Conservation (phyloP, 768 basidiomycete genomes). For the Lactarius hatsudake region DNA sequence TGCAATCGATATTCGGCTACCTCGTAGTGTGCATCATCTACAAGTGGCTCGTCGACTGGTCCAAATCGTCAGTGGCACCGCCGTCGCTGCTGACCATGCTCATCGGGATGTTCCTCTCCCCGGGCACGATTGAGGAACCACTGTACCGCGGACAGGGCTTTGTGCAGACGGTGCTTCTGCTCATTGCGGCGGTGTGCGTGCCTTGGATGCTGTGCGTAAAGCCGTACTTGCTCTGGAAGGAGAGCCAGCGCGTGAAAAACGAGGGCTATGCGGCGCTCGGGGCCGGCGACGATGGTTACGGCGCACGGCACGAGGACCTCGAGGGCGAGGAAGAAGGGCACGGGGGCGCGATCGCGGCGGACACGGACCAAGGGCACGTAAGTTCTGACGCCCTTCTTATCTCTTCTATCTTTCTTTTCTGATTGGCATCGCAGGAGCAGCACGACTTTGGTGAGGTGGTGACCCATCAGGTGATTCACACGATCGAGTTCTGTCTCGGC, state of each 20-base stretch:
- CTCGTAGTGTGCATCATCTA: slow-evolving; percentile 91
- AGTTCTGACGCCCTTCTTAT: slow-evolving; percentile 35
- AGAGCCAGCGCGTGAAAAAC: slow-evolving; percentile 76
- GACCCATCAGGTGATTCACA: slow-evolving; percentile 97
- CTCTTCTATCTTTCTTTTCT: slow-evolving; percentile 11
- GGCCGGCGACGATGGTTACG: slow-evolving; percentile 47
- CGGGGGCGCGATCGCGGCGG: slow-evolving; percentile 69
- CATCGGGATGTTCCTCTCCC: slow-evolving; percentile 93
- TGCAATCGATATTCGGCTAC: slow-evolving; percentile 98
- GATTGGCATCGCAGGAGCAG: slow-evolving; percentile 49
- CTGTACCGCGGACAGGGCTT: slow-evolving; percentile 86
- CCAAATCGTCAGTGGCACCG: slow-evolving; percentile 58
- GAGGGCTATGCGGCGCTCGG: slow-evolving; percentile 81
- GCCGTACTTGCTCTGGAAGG: slow-evolving; percentile 89
- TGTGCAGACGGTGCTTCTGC: slow-evolving; percentile 75
- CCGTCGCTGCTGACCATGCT: slow-evolving; percentile 95
- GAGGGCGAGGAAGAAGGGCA: slow-evolving; percentile 83
- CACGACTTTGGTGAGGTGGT: slow-evolving; percentile 94
- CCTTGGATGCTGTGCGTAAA: slow-evolving; percentile 93
- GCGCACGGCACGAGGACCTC: slow-evolving; percentile 57
- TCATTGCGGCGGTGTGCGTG: slow-evolving; percentile 82
- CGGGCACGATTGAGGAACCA: slow-evolving; percentile 74
- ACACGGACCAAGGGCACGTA: slow-evolving; percentile 72
- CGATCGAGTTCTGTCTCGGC: slow-evolving; percentile 98
- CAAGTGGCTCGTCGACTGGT: slow-evolving; percentile 98